Evolutionary conservation across 768 basidiomycete genomes (phyloP), one percentile per base, ranked within the genome.

Genomic region (Phlebiopsis gigantea): DNA sequence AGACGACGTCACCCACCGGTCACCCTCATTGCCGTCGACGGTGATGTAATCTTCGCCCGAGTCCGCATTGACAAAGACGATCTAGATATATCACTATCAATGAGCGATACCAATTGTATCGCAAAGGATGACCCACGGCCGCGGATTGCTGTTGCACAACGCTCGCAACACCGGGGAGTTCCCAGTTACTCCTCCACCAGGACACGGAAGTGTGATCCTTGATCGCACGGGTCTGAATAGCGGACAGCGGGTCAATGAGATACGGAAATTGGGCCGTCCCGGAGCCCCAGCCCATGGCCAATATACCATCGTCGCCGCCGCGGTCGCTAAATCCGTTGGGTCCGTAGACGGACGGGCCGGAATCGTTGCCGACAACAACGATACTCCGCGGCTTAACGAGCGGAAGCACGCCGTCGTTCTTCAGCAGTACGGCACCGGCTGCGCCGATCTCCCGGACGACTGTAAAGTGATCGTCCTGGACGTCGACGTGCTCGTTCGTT

Each of bases 271-370:
- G 81, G 12, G 82, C 77, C 0, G 93, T 90, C 5, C 81, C 79
- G 22, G 57, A 64, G 43, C 61, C 94, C 94, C 94, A 97, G 14
- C 93, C 93, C 86, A 93, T 87, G 7, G 91, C 92, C 21, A 97
- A 77, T 17, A 88, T 77, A 9, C 92, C 92, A 49, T 74, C 71
- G 41, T 67, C 66, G 26, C 74, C 71, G 30, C 68, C 69, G 19
- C 69, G 72, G 56, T 80, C 80, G 2, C 61, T 34, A 58, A 70
- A 80, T 5, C 71, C 77, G 64, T 83, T 83, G 1, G 81, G 79
- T 3, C 82, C 81, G 7, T 63, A 60, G 5, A 61, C 55, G 24
- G 71, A 66, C 0, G 80, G 78, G 7, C 73, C 79, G 5, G 79
- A 73, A 62, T 82, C 82, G 26, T 72, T 74, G 28, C 80, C 88